These are phyloP conservation scores for Yarrowia deformans DNA, from an alignment of 805 yeast genomes.

Conservation along the genomic window DNA sequence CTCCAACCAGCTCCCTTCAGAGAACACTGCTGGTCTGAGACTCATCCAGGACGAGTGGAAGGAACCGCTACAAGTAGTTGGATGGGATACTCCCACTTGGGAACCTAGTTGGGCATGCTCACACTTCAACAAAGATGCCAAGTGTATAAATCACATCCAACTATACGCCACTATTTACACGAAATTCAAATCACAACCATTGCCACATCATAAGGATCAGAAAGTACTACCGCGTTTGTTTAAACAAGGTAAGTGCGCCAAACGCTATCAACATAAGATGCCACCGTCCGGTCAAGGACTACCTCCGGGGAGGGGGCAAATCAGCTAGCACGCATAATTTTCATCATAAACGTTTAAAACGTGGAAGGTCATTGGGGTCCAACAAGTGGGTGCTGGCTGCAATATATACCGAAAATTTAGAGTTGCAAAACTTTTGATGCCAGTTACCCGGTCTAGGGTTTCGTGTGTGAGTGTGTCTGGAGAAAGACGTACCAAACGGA, in stretches of 20 bases:
- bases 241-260: conserved; percentile 47
- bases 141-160: background rate
- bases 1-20: too few relatives aligned
- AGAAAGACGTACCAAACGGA: background rate
- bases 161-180: background rate
- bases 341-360: conserved; percentile 49
- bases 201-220: conserved; percentile 42
- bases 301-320: conserved; percentile 44
- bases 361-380: conserved; percentile 49
- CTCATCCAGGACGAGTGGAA: too few relatives aligned
- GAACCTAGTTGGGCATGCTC: background rate
- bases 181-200: too few relatives aligned
- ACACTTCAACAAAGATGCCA: background rate
- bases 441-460: conserved; percentile 39
- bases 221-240: conserved; percentile 46
- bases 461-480: background rate
- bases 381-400: conserved; percentile 19
- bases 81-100: background rate
- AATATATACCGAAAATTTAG: conserved; percentile 15
- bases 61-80: too few relatives aligned
- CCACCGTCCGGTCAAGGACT: conserved; percentile 49
- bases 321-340: conserved; percentile 46
- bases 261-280: conserved; percentile 47
- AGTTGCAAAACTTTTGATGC: conserved; percentile 4
- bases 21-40: too few relatives aligned